A percentile compares a stretch with the other conserved stretches of the same genome.
Conservation (phyloP, 148 eudicot species). For the Persicaria maculosa region DNA sequence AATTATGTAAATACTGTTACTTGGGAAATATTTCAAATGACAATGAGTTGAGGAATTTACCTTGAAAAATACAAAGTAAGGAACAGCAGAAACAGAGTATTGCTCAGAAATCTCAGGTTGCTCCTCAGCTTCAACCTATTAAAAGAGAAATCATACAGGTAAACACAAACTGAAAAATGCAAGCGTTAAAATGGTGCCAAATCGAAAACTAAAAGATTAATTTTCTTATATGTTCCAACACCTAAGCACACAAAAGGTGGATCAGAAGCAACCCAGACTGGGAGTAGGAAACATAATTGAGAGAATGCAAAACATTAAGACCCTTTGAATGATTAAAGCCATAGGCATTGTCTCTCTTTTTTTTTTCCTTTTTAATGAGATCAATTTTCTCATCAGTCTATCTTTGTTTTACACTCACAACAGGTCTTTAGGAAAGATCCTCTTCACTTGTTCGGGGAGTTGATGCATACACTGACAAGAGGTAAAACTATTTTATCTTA, state of each 20-base stretch:
- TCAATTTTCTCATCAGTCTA: no score
- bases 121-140: conserved; percentile 97
- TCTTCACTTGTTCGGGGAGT: no score
- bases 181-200: neutral
- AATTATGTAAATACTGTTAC: neutral
- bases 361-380: no score
- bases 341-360: neutral
- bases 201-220: neutral
- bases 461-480: no score
- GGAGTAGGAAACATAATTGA: neutral
- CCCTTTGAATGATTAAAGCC: neutral
- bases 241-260: neutral
- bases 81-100: conserved; percentile 86
- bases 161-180: neutral
- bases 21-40: neutral
- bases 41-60: conserved; percentile 24
- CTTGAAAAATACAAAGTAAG: conserved; percentile 87
- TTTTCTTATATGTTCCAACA: neutral
- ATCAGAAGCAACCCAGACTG: neutral
- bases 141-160: neutral
- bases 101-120: conserved; percentile 95
- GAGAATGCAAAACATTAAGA: neutral
- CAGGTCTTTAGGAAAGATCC: no score
- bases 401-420: no score
- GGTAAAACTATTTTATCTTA: no score